Conservation (phyloP, 441 rosid genomes). For the Gossypium laxum region DNA sequence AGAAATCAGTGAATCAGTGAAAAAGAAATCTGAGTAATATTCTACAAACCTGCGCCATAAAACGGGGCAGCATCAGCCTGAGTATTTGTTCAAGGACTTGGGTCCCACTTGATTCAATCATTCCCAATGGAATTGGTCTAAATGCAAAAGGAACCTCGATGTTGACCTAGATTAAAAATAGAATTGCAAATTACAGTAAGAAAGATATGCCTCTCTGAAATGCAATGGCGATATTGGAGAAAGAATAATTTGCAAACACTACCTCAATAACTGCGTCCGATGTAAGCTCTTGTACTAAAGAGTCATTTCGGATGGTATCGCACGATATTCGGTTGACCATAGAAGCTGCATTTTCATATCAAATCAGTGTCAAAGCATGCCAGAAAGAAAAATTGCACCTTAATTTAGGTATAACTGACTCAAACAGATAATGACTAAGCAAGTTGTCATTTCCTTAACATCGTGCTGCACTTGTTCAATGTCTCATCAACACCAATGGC, state of each 20-base stretch:
- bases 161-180: conserved; percentile 38
- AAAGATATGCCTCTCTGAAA: conserved; percentile 5
- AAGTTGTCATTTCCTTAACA: neutral
- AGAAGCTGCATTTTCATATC: conserved; percentile 65
- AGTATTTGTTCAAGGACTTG: conserved; percentile 76
- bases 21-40: conserved; percentile 9
- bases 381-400: conserved; percentile 16
- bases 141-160: conserved; percentile 77
- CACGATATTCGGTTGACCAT: conserved; percentile 79
- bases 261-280: conserved; percentile 92
- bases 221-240: neutral
- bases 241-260: conserved; percentile 11
- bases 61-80: conserved; percentile 75
- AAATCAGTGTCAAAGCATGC: conserved; percentile 34
- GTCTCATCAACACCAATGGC: neutral
- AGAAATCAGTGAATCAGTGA: neutral
- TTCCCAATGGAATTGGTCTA: conserved; percentile 54
- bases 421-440: neutral
- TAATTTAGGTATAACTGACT: conserved; percentile 13
- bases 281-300: conserved; percentile 50
- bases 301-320: conserved; percentile 27
- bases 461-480: neutral
- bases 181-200: conserved; percentile 1
- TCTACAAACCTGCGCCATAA: conserved; percentile 70
- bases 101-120: conserved; percentile 69